Evolutionary conservation across 768 basidiomycete species (phyloP).

Genomic region (Boletellus ananiceps): DNA sequence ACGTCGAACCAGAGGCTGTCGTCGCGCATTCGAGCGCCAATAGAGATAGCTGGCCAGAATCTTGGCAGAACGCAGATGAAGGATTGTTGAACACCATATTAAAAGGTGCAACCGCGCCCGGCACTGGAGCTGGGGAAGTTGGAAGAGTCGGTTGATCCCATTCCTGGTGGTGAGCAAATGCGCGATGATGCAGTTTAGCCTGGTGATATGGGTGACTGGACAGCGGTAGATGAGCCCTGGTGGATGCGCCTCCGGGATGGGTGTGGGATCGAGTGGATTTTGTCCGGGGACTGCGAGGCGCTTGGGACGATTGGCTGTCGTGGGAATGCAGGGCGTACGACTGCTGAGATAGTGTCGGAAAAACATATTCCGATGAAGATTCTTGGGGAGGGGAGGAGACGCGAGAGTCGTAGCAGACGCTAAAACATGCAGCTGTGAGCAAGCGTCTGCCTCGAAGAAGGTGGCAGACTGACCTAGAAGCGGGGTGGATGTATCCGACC

Average conservation of each 20-base stretch:
- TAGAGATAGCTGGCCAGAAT: neutral
- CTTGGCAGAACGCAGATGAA: neutral
- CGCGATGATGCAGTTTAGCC: conserved; percentile 15
- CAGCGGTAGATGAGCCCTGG: neutral
- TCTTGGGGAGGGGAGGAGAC: neutral
- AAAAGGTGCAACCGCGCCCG: neutral
- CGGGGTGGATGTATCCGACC: neutral
- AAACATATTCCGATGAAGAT: neutral
- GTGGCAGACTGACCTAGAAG: conserved; percentile 14
- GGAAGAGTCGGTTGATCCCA: neutral
- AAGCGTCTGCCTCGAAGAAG: conserved; percentile 2
- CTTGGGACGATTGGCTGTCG: neutral
- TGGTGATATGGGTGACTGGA: conserved; percentile 15
- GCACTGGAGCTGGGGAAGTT: neutral
- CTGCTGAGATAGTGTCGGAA: neutral
- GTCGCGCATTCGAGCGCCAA: neutral
- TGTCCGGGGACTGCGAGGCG: neutral
- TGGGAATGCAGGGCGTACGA: conserved; percentile 4
- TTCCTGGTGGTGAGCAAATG: conserved; percentile 3
- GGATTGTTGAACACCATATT: neutral
- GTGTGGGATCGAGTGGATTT: conserved; percentile 5
- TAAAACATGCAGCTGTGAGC: conserved; percentile 11
- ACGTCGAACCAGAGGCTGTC: neutral
- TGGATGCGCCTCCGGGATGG: conserved; percentile 6
- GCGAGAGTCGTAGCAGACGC: conserved; percentile 5